These are phyloP conservation scores for Prunus yedoensis DNA, from an alignment of 331 rosid species.

Conservation along the genomic window DNA sequence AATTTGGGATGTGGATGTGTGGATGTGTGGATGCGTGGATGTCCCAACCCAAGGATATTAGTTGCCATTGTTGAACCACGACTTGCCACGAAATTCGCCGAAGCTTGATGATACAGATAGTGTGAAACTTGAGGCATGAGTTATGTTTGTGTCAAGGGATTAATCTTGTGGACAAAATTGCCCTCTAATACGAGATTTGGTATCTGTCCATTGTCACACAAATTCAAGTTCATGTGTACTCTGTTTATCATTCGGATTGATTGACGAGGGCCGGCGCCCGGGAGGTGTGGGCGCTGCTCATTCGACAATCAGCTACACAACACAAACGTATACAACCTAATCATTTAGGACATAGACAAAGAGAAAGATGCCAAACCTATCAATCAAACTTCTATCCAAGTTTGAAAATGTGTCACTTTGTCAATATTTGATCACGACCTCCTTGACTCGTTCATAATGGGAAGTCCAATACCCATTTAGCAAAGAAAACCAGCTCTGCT, in stretches of 20 bases:
- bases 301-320: neutral
- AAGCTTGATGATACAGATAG: too few species aligned
- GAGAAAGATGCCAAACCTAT: neutral
- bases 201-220: too few species aligned
- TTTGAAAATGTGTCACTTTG: neutral
- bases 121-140: too few species aligned
- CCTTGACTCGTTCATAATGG: too few species aligned
- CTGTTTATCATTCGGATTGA: neutral
- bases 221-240: neutral
- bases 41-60: neutral
- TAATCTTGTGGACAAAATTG: too few species aligned
- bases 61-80: slow-evolving; percentile 8
- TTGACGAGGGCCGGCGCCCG: neutral
- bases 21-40: too few species aligned
- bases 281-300: too few species aligned
- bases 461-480: neutral
- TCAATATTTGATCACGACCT: neutral
- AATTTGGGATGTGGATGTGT: too few species aligned
- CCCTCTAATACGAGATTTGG: neutral
- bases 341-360: neutral
- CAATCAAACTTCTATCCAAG: neutral
- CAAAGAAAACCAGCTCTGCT: neutral
- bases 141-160: too few species aligned
- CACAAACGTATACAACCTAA: neutral
- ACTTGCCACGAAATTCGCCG: neutral